A percentile compares a stretch with the other conserved stretches of the same genome.
Conservation (phyloP, 2,329 filamentous ascomycete genomes). For the Trichoderma sp. region DNA sequence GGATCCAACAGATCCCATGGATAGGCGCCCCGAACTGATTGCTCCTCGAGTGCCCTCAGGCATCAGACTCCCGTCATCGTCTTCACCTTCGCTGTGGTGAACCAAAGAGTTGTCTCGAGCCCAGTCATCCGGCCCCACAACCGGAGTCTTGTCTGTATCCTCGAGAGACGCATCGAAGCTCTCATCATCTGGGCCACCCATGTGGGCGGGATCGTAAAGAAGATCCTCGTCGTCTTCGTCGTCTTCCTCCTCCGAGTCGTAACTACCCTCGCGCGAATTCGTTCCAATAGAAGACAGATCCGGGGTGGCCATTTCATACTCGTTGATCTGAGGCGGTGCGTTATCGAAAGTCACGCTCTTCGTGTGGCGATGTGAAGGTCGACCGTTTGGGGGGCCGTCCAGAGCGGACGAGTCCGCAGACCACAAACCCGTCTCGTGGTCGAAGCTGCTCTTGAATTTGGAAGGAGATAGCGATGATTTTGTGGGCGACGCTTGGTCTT, state of each 20-base stretch:
- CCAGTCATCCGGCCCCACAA: conserved; percentile 98
- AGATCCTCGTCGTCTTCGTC: conserved; percentile 69
- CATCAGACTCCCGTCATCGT: conserved; percentile 70
- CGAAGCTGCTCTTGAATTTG: conserved; percentile 67
- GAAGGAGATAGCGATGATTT: conserved; percentile 83
- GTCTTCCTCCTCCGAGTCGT: conserved; percentile 78
- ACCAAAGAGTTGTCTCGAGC: conserved; percentile 64
- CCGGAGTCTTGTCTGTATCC: conserved; percentile 94
- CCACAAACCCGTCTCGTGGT: conserved; percentile 68
- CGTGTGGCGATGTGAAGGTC: conserved; percentile 75
- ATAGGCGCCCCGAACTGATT: conserved; percentile 52
- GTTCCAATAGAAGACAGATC: conserved; percentile 91
- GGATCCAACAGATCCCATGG: conserved; percentile 64
- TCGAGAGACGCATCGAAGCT: conserved; percentile 96
- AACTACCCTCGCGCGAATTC: conserved; percentile 89
- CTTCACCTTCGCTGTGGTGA: conserved; percentile 32
- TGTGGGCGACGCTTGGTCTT: conserved; percentile 73
- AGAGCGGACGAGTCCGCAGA: conserved; percentile 64
- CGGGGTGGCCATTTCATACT: conserved; percentile 97
- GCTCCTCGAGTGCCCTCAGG: conserved; percentile 52
- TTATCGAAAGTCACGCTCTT: conserved; percentile 98
- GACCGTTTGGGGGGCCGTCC: conserved; percentile 63
- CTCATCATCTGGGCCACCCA: conserved; percentile 67
- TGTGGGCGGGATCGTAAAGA: conserved; percentile 55
- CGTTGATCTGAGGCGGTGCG: conserved; percentile 89